Evolutionary conservation across 768 basidiomycete genomes (phyloP).

Genomic region (Lentinus tigrinus): DNA sequence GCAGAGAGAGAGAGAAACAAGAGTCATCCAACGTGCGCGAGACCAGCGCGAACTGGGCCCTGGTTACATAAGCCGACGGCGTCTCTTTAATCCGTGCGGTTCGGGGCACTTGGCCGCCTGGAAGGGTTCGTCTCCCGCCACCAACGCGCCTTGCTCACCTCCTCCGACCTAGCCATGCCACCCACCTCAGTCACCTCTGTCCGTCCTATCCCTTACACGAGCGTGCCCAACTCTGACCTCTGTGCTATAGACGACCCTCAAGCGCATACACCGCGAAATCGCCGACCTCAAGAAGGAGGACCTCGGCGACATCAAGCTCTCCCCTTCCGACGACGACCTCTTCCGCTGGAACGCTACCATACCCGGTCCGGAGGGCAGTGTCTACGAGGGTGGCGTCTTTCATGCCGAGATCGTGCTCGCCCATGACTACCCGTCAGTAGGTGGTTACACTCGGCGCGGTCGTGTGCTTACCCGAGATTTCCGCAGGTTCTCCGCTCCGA

Average conservation of each 20-base stretch:
- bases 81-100: background rate
- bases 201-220: background rate
- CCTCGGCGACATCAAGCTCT: slow-evolving; percentile 67
- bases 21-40: too few relatives aligned
- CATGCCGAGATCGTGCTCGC: slow-evolving; percentile 64
- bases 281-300: slow-evolving; percentile 82
- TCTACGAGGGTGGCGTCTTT: slow-evolving; percentile 80
- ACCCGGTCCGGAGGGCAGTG: slow-evolving; percentile 80
- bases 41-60: background rate
- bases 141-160: background rate
- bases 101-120: background rate
- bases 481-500: slow-evolving; percentile 74
- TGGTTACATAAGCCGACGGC: background rate
- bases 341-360: slow-evolving; percentile 76
- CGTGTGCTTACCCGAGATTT: slow-evolving; percentile 3
- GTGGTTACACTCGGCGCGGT: background rate
- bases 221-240: background rate
- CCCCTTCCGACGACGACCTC: slow-evolving; percentile 62
- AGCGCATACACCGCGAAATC: slow-evolving; percentile 83
- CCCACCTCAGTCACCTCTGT: background rate
- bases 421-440: slow-evolving; percentile 73
- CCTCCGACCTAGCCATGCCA: background rate
- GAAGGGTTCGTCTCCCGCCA: background rate
- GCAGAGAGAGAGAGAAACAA: background rate
- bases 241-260: slow-evolving; percentile 56